A percentile compares a stretch with the other conserved stretches of the same genome.
Conservation (phyloP, 1,284 basidiomycete species). For the Ustilago nuda region DNA sequence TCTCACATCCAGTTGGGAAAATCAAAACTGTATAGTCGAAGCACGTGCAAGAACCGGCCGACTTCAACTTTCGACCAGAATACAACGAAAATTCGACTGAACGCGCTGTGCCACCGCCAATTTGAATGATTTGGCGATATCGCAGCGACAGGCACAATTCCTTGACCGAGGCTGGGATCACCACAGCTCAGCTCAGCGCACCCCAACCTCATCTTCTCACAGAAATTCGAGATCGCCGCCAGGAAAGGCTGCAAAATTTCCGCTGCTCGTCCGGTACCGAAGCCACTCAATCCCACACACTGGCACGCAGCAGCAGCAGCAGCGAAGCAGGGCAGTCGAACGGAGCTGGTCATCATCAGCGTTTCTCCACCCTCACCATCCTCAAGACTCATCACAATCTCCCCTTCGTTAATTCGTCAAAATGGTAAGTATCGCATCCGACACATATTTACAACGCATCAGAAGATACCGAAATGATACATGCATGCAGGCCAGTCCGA, state of each 20-base stretch:
- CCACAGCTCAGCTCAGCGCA: not conserved
- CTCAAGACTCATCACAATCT: slow-evolving; percentile 40
- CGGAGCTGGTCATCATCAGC: slow-evolving; percentile 30
- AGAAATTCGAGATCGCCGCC: not conserved
- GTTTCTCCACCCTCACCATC: slow-evolving; percentile 22
- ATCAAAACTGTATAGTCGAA: not conserved
- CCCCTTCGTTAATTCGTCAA: slow-evolving; percentile 28
- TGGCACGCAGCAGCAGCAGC: slow-evolving; percentile 1
- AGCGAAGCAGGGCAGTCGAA: not conserved
- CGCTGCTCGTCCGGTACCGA: not conserved
- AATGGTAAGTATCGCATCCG: slow-evolving; percentile 43
- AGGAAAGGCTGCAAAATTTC: slow-evolving; percentile 1
- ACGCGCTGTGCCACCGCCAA: not conserved
- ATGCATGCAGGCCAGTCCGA: slow-evolving; percentile 4
- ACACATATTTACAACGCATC: not conserved
- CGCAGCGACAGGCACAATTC: slow-evolving; percentile 12
- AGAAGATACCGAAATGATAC: slow-evolving; percentile 3
- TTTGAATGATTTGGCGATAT: not conserved
- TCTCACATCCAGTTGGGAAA: not conserved
- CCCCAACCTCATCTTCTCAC: not conserved
- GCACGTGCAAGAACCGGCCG: not conserved
- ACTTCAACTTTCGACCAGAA: not conserved
- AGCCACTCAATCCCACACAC: not conserved
- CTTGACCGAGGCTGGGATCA: no score
- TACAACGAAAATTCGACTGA: not conserved